These are phyloP conservation scores for Plasmodium yoelii DNA, from an alignment of 169 alveolate genomes.

Conservation along the genomic window DNA sequence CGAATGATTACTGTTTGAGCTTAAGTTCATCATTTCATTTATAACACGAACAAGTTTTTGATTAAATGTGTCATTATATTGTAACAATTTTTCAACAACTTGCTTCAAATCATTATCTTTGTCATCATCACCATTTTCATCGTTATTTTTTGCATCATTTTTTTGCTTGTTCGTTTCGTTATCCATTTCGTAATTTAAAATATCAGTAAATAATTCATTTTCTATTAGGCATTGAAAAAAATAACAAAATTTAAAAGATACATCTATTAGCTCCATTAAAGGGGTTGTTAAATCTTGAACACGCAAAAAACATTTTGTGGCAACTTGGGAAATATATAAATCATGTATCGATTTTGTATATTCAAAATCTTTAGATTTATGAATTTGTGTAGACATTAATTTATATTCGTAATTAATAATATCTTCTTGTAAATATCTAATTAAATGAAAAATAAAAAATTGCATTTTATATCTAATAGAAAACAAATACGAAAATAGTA, in stretches of 20 bases:
- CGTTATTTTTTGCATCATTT: background rate
- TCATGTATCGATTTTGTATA: conserved; percentile 76
- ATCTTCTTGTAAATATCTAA: conserved; percentile 76
- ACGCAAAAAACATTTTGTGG: conserved; percentile 73
- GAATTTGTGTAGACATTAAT: conserved; percentile 67
- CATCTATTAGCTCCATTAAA: conserved; percentile 53
- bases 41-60: conserved; percentile 41
- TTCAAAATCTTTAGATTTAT: conserved; percentile 77
- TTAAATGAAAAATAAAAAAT: conserved; percentile 67
- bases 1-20: conserved; percentile 64
- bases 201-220: conserved; percentile 75
- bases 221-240: conserved; percentile 74
- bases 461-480: conserved; percentile 76
- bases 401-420: conserved; percentile 72
- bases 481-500: conserved; percentile 66
- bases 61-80: conserved; percentile 71
- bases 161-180: conserved; percentile 8
- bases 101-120: conserved; percentile 66
- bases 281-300: conserved; percentile 72
- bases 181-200: conserved; percentile 54
- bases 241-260: conserved; percentile 70
- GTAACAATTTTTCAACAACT: conserved; percentile 68
- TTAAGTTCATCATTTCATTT: conserved; percentile 71
- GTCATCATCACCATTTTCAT: conserved; percentile 13
- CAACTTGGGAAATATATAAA: conserved; percentile 73